Base-by-base conservation (phyloP, 2,329 filamentous ascomycete genomes). In the Thielaviopsis euricoi region DNA sequence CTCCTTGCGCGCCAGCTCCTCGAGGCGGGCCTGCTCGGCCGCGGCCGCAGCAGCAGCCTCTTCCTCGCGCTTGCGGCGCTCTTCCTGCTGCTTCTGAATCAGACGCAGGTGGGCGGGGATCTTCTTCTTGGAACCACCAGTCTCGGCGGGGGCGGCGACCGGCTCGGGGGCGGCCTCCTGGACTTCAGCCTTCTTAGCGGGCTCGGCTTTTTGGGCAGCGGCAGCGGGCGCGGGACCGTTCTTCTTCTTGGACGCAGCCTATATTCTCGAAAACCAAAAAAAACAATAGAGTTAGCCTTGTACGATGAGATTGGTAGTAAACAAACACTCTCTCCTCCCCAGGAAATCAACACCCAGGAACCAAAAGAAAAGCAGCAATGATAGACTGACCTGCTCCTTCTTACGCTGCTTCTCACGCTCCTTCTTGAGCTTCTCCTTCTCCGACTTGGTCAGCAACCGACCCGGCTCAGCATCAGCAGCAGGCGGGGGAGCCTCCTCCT, bases 391-490 rank as follows among this genome's bases (percentile, higher is more conserved):
- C 81, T 97, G 86, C 72, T 98, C 93, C 82, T 90, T 98, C 76
- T 98, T 98, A 64, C 90, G 80, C 74, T 93, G 87, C 82, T 98
- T 98, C 76, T 98, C 93, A 61, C 89, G 83, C 75, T 98, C 93
- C 75, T 96, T 98, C 79, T 91, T 97, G 67, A 91, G 78, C 73
- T 89, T 95, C 71, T 98, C 93, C 76, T 98, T 98, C 75, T 98
- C 90, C 60, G 94, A 93, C 80, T 97, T 98, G 46, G 89, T 95
- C 74, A 97, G 83, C 53, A 97, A 78, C 58, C 83, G 80, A 51
- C 85, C 85, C 60, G 75, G 75, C 3, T 76, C 77, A 60, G 80
- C 78, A 1, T 91, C 86, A 2, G 85, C 83, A 73, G 93, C 91
- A n/a, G 52, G 48, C 29, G 48, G 52, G 66, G 74, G 75, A 52